Evolutionary conservation across 305 asterid genomes (phyloP).

Genomic region (Fraxinus sp.): DNA sequence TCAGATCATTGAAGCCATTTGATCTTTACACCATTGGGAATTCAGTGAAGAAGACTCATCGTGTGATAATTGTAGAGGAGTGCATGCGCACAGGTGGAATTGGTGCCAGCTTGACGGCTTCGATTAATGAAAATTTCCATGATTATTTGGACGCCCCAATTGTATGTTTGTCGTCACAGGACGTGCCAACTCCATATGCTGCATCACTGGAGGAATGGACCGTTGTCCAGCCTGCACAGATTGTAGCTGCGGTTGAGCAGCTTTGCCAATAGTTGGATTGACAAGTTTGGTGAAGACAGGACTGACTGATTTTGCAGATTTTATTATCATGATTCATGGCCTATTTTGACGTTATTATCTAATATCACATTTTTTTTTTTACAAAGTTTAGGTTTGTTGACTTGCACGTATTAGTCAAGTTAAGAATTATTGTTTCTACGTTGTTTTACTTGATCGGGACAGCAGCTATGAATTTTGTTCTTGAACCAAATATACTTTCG

Average conservation of each 20-base stretch:
- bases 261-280: conserved; percentile 40
- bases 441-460: background rate
- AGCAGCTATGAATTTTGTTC: background rate
- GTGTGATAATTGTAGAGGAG: conserved; percentile 68
- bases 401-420: background rate
- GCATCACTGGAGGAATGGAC: conserved; percentile 69
- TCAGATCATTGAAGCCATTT: conserved; percentile 71
- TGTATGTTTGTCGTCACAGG: conserved; percentile 66
- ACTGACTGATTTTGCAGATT: background rate
- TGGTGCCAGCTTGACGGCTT: conserved; percentile 73
- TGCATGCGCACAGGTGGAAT: conserved; percentile 81
- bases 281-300: background rate
- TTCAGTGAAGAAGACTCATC: conserved; percentile 69
- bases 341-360: background rate
- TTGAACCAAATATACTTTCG: background rate
- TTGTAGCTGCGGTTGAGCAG: conserved; percentile 67
- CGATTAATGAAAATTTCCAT: conserved; percentile 58
- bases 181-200: conserved; percentile 72
- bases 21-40: conserved; percentile 69
- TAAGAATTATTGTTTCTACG: background rate
- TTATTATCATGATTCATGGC: background rate
- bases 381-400: background rate
- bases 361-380: background rate
- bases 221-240: conserved; percentile 68
- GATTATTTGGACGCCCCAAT: conserved; percentile 70